Percentiles rank a stretch among this genome's conserved stretches.
Conservation (phyloP, 345 rosid genomes). For the Noccaea bulbosa region DNA sequence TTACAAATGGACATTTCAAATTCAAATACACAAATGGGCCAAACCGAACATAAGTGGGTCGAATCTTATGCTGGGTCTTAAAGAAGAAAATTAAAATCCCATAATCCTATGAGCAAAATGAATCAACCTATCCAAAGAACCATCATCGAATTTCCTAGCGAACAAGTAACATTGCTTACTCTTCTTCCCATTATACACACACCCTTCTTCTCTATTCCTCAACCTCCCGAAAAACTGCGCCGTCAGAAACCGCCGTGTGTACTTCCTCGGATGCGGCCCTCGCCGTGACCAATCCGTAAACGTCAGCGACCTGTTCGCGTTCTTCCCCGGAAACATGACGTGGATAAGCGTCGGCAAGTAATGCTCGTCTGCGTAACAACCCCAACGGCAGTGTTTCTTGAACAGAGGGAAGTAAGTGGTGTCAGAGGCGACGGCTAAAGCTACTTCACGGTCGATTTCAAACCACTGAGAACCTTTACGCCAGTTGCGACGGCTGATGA, state of each 20-base stretch:
- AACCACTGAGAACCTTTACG: slow-evolving; percentile 96
- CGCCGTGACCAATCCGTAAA: slow-evolving; percentile 82
- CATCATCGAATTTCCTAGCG: slow-evolving; percentile 75
- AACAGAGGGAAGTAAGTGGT: slow-evolving; percentile 51
- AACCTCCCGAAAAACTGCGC: slow-evolving; percentile 54
- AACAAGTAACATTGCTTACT: slow-evolving; percentile 67
- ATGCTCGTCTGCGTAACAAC: slow-evolving; percentile 77
- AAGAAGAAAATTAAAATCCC: slow-evolving; percentile 40
- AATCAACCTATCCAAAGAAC: slow-evolving; percentile 55
- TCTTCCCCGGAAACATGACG: slow-evolving; percentile 51
- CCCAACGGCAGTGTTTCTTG: slow-evolving; percentile 46
- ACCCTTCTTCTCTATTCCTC: slow-evolving; percentile 51
- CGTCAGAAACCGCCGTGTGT: slow-evolving; percentile 47
- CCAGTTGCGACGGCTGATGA: slow-evolving; percentile 57
- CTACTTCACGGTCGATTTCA: slow-evolving; percentile 69
- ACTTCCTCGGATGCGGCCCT: slow-evolving; percentile 80
- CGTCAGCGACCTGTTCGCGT: slow-evolving; percentile 64
- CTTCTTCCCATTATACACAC: slow-evolving; percentile 59
- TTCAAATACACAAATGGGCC: background rate
- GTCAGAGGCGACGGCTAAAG: slow-evolving; percentile 65
- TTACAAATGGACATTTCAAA: background rate
- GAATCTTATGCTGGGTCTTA: background rate
- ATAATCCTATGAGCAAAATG: slow-evolving; percentile 57
- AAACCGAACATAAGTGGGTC: background rate
- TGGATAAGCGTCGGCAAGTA: slow-evolving; percentile 69